Conservation (phyloP, 2,329 filamentous ascomycete genomes). For the Pyrenophora tritici-repentis region DNA sequence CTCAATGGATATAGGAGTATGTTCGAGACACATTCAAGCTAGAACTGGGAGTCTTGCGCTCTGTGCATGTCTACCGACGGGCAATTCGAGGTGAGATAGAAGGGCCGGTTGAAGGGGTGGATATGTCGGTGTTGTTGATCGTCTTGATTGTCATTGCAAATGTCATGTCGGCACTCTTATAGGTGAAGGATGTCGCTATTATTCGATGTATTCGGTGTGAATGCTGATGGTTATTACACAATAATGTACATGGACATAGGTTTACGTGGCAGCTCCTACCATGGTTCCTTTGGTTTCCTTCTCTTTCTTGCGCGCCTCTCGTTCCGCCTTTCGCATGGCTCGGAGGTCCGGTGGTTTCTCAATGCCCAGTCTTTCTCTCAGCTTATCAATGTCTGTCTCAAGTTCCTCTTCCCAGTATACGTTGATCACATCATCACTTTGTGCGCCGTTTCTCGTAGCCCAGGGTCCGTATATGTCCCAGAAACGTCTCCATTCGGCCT, state of each 20-base stretch:
- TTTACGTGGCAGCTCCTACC: conserved; percentile 22
- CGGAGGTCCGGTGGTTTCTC: conserved; percentile 88
- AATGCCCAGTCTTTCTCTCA: conserved; percentile 77
- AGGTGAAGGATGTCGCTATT: conserved; percentile 17
- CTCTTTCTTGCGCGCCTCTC: conserved; percentile 69
- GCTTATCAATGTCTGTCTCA: conserved; percentile 76
- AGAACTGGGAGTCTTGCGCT: conserved; percentile 30
- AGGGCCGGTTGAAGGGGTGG: conserved; percentile 18
- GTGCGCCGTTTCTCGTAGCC: conserved; percentile 82
- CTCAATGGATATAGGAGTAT: conserved; percentile 24
- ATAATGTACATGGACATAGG: conserved; percentile 18
- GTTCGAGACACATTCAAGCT: conserved; percentile 30
- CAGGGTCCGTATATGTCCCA: conserved; percentile 81
- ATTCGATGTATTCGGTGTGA: conserved; percentile 23
- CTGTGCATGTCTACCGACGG: conserved; percentile 33
- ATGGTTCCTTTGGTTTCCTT: conserved; percentile 55
- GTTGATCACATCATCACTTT: conserved; percentile 82
- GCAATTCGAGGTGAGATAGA: conserved; percentile 29
- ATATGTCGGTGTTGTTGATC: conserved; percentile 15
- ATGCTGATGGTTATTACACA: conserved; percentile 2
- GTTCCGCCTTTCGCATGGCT: conserved; percentile 71
- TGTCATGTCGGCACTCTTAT: conserved; percentile 15
- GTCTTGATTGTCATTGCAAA: conserved; percentile 19
- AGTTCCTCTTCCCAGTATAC: conserved; percentile 98
- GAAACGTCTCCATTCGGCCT: conserved; percentile 68